Evolutionary conservation across 768 basidiomycete genomes (phyloP).

Genomic region (Suillus subaureus): DNA sequence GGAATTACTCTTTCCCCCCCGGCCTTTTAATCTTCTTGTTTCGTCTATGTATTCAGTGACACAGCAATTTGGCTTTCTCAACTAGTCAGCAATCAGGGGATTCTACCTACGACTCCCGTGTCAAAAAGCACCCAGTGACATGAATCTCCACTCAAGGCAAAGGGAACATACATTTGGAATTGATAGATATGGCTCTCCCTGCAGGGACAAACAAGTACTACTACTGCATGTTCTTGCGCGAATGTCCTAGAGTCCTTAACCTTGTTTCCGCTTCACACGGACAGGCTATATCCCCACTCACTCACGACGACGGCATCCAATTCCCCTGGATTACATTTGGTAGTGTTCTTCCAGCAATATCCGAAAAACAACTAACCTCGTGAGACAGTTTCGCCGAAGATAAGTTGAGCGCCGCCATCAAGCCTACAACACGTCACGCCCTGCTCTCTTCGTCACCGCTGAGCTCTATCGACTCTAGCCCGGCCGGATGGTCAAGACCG

Average conservation of each 20-base stretch:
- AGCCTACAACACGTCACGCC: slow-evolving; percentile 35
- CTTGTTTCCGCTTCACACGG: background rate
- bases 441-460: slow-evolving; percentile 46
- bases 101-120: background rate
- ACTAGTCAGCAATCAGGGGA: background rate
- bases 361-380: slow-evolving; percentile 31
- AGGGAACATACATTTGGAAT: no score
- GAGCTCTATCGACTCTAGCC: slow-evolving; percentile 37
- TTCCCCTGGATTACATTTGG: slow-evolving; percentile 43
- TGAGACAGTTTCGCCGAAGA: slow-evolving; percentile 38
- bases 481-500: slow-evolving; percentile 19
- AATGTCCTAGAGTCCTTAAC: background rate
- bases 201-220: background rate
- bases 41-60: background rate
- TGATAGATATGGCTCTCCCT: no score
- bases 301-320: slow-evolving; percentile 37
- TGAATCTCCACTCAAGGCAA: no score
- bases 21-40: background rate
- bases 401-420: slow-evolving; percentile 33
- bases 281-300: slow-evolving; percentile 14
- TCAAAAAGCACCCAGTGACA: background rate
- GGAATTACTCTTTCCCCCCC: no score
- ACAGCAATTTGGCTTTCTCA: background rate
- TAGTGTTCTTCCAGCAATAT: slow-evolving; percentile 30
- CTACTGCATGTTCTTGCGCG: background rate